Evolutionary conservation across 768 basidiomycete genomes (phyloP).

Genomic region (Auriscalpium vulgare): DNA sequence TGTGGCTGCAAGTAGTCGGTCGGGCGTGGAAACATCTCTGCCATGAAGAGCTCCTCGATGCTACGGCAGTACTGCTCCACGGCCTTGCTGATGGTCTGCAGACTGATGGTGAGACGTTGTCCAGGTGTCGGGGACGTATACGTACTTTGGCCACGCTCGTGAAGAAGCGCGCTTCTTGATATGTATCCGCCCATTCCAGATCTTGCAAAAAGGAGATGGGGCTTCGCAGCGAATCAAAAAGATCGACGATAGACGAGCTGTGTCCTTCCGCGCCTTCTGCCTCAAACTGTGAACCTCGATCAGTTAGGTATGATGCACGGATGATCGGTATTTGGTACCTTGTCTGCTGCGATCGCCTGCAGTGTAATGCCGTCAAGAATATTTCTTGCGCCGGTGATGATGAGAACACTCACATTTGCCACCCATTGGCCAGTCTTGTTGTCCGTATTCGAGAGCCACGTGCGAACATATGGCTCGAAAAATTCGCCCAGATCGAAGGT

Average conservation of each 20-base stretch:
- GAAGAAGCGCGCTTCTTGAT: conserved; percentile 84
- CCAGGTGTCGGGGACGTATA: background rate
- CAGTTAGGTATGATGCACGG: background rate
- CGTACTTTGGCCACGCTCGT: conserved; percentile 80
- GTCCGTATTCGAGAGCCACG: conserved; percentile 87
- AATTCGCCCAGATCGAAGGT: conserved; percentile 66
- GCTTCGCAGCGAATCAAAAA: conserved; percentile 90
- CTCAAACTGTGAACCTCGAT: conserved; percentile 48
- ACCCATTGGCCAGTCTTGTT: conserved; percentile 93
- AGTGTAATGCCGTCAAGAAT: background rate
- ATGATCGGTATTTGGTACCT: conserved; percentile 33
- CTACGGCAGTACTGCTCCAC: conserved; percentile 86
- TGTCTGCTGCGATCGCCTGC: conserved; percentile 77
- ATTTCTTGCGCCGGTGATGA: too few species aligned
- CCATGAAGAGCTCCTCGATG: conserved; percentile 83
- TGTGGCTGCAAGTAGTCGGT: conserved; percentile 74
- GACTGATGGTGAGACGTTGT: background rate
- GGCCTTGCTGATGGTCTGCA: conserved; percentile 82
- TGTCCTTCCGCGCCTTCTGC: conserved; percentile 74
- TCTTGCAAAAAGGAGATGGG: conserved; percentile 85
- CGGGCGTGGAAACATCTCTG: conserved; percentile 90
- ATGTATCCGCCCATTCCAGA: conserved; percentile 87
- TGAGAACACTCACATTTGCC: conserved; percentile 54
- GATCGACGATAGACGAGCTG: conserved; percentile 94
- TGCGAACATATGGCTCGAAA: conserved; percentile 82